Evolutionary conservation across 2,329 filamentous ascomycete genomes (phyloP), one percentile per base, ranked within the genome.

Genomic region (Pleoardoris graminearum): DNA sequence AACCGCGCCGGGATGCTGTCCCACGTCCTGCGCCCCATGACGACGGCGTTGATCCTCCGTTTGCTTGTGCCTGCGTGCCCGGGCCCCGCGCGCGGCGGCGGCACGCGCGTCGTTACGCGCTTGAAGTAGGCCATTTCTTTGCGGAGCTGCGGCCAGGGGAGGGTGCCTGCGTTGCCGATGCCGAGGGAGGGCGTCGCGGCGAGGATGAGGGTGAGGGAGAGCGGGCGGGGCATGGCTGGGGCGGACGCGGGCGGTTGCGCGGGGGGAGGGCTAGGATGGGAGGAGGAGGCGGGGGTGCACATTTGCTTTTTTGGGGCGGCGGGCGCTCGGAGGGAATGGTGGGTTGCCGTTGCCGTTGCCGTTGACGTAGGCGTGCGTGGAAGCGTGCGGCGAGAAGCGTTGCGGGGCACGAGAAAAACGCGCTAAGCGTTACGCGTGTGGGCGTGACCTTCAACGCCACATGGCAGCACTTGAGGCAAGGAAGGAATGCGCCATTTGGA

Each of bases 21-120:
- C 87, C 93, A 99, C 0, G 94, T 99, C 75, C 95, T 97, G 68
- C 94, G 89, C 54, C 94, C 94, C 94, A 99, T 99, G 62, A 99
- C 88, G 46, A 97, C 90, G 16, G 90, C 89, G 72, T 81, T 80
- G 27, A 72, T 57, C 14, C 51, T 61, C 49, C 50, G 48, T 29
- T 23, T 19, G 1, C 4, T 44, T n/a, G 5, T 23, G n/a, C n/a
- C 21, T 33, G 1, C 16, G 33, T 22, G 49, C 39, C 21, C 14
- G 33, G 10, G 8, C 12, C 7, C 3, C 7, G 14, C 5, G 33
- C 8, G 0, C 33, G 5, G 17, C 10, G 33, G 33, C 2, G 43
- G 21, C 23, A 84, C 70, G 14, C 87, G 84, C 64, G 89, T 91
- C 3, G 93, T 97, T 35, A 96, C 88, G 53, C 92, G 87, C 16